Base-by-base conservation (phyloP, 2,329 filamentous ascomycete genomes). In the Microcyclospora pomicola region DNA sequence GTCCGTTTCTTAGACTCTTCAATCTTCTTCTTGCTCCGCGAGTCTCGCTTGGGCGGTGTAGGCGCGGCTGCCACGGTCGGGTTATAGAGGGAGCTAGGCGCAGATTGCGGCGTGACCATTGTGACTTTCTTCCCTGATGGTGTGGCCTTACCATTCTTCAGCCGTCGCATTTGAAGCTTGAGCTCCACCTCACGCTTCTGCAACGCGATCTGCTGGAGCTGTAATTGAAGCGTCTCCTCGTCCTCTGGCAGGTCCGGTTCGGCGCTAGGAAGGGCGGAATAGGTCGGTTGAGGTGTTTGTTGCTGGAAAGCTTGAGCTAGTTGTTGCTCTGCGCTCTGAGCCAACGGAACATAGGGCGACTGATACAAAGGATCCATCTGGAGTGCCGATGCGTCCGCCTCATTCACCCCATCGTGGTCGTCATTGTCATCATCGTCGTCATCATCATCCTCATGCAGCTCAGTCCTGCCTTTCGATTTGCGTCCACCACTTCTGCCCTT, bases 1-100 rank as follows among this genome's bases (percentile, higher is more conserved):
- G 55, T 59, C 16, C 55, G 48, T 24, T 47, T 46, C 45, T 53
- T 58, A 2, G 55, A 56, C 37, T 59, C 55, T 33, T 59, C 54
- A 30, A 58, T 57, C 46, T 59, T 59, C 45, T 57, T 59, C 44
- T 59, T 59, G 42, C 53, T 57, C 30, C 55, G 46, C 15, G 54
- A 58, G 39, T 59, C 56, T 12, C 56, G 49, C 39, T 58, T 57
- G 6, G 50, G 50, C 27, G 42, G 46, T 9, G 43, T 46, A 10
- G 52, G 49, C n/a, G 46, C 44, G 13, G 39, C 42, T 29, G 42
- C 30, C 29, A 48, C 35, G 16, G 45, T 36, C 9, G 52, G 47
- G 35, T 54, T 46, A 44, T 48, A 53, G 27, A 52, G 43, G 3
- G 44, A 36, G 36, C 37, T 43, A 5, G 52, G 41, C 27, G 43